phyloP scores from a whole-genome alignment of 345 rosid genomes.

The Noccaea caerulescens region DNA sequence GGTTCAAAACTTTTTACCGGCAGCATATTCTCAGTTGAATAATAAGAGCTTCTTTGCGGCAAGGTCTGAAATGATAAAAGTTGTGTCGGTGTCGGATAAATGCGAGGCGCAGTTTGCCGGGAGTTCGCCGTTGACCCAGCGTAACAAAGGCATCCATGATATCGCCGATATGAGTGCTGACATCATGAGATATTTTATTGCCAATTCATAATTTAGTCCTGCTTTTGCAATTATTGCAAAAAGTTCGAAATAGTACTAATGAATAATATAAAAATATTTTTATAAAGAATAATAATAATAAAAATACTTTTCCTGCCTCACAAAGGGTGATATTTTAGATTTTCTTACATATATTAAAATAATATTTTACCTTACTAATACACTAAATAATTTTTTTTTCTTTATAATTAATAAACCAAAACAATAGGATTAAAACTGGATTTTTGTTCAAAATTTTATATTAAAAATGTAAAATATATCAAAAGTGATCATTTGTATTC shows the following conservation, averaged over 20 bases:
- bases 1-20: background rate
- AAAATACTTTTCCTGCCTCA: too few species aligned
- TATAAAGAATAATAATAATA: too few species aligned
- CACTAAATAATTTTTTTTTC: too few species aligned
- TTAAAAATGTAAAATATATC: too few species aligned
- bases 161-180: conserved; percentile 19
- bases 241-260: background rate
- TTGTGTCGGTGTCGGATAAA: background rate
- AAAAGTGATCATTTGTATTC: too few species aligned
- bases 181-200: conserved; percentile 4
- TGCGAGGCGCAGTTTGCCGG: conserved; percentile 15
- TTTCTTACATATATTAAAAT: too few species aligned
- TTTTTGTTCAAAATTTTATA: too few species aligned
- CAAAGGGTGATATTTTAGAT: too few species aligned
- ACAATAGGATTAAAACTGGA: too few species aligned
- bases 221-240: background rate
- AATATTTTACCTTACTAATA: too few species aligned
- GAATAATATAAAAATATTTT: background rate
- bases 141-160: conserved; percentile 18
- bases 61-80: background rate
- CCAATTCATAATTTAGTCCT: background rate
- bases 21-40: background rate
- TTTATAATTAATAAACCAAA: too few species aligned
- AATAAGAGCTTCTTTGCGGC: background rate
- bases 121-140: background rate